These are phyloP conservation scores for Podaxis sp. DNA, from an alignment of 768 basidiomycete species.

Conservation along the genomic window DNA sequence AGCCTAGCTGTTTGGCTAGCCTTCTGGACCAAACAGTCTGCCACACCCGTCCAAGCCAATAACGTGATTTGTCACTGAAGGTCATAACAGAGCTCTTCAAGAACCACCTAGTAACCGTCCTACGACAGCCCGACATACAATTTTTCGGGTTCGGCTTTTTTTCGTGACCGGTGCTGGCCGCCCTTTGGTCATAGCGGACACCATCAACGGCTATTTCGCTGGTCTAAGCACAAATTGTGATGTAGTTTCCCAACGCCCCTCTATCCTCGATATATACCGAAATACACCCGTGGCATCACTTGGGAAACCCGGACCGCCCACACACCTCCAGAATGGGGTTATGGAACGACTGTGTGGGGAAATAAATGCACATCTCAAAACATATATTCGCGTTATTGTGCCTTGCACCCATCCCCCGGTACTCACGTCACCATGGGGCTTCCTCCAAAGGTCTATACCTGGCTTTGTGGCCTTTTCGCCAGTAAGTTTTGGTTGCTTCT, in stretches of 20 bases:
- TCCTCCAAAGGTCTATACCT: slow-evolving; percentile 49
- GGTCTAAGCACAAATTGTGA: too few relatives aligned
- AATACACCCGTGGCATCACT: background rate
- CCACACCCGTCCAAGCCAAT: too few relatives aligned
- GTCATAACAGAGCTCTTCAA: too few relatives aligned
- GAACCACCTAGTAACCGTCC: too few relatives aligned
- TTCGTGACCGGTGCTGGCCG: too few relatives aligned
- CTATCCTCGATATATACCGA: background rate
- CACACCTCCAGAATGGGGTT: background rate
- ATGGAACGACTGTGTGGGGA: background rate
- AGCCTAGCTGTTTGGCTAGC: too few relatives aligned
- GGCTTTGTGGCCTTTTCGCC: slow-evolving; percentile 52
- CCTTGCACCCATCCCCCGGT: background rate
- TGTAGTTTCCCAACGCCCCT: background rate
- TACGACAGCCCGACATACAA: too few relatives aligned
- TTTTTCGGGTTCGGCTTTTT: too few relatives aligned
- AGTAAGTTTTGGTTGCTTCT: slow-evolving; percentile 25
- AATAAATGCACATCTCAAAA: background rate
- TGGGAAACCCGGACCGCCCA: background rate
- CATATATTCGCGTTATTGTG: background rate
- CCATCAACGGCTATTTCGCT: too few relatives aligned
- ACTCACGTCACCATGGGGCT: slow-evolving; percentile 27
- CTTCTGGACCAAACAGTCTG: too few relatives aligned
- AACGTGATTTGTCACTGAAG: too few relatives aligned
- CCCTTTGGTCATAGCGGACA: too few relatives aligned